Percentiles rank a stretch among this genome's conserved stretches.
Conservation (phyloP, 352 stramenopile species). For the Pythium biforme region DNA sequence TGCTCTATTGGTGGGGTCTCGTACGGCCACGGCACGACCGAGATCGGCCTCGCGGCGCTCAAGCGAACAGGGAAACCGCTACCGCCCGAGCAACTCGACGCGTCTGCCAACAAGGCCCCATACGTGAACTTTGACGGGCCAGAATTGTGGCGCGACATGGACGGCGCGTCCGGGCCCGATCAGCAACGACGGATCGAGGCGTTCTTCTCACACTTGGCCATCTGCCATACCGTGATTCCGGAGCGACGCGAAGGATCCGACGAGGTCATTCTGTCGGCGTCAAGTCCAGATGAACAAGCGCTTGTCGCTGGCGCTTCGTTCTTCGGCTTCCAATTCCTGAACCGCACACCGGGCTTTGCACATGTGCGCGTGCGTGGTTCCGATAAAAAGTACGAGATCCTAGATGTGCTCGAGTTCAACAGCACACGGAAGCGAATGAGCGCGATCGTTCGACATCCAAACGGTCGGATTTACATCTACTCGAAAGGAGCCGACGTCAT, state of each 20-base stretch:
- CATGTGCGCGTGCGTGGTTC: constrained; percentile 49
- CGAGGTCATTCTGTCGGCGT: constrained; percentile 64
- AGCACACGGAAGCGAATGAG: constrained; percentile 94
- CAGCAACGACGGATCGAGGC: constrained; percentile 63
- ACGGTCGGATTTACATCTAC: constrained; percentile 63
- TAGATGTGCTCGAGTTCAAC: constrained; percentile 92
- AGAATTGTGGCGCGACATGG: constrained; percentile 63
- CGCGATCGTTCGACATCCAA: constrained; percentile 76
- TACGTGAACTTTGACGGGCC: constrained; percentile 80
- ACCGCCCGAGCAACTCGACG: constrained; percentile 29
- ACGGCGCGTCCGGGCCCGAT: constrained; percentile 42
- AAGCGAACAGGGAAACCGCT: constrained; percentile 60
- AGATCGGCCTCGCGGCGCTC: constrained; percentile 73
- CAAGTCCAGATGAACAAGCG: constrained; percentile 87
- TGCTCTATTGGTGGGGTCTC: constrained; percentile 89
- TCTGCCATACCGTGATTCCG: constrained; percentile 97
- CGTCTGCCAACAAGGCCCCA: constrained; percentile 35
- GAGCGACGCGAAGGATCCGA: constrained; percentile 85
- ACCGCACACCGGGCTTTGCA: constrained; percentile 52
- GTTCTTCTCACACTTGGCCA: constrained; percentile 84
- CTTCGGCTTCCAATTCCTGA: constrained; percentile 79
- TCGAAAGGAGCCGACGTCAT: constrained; percentile 74
- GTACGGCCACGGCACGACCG: constrained; percentile 86
- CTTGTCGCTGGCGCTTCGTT: constrained; percentile 70
- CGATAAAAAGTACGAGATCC: constrained; percentile 61